These are phyloP conservation scores for Yarrowia sp. DNA, from an alignment of 805 yeast species.

Conservation along the genomic window DNA sequence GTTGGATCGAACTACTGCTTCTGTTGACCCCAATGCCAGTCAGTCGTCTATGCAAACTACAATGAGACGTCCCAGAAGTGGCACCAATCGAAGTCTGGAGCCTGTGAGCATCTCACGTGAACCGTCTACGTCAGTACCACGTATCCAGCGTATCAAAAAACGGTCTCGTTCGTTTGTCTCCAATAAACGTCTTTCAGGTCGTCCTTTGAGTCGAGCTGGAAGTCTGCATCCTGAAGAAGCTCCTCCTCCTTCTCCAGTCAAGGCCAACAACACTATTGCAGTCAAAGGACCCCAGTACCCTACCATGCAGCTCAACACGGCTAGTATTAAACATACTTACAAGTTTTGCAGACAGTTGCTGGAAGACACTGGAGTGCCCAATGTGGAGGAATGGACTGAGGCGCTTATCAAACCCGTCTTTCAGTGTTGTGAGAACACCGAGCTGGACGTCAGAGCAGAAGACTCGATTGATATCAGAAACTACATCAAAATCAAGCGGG, in stretches of 20 bases:
- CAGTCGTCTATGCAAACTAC: conserved; percentile 13
- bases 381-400: conserved; percentile 57
- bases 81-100: conserved; percentile 30
- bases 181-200: conserved; percentile 10
- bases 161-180: conserved; percentile 19
- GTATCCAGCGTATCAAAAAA: conserved; percentile 18
- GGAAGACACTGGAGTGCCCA: conserved; percentile 38
- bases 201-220: conserved; percentile 18
- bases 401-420: conserved; percentile 52
- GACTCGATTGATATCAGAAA: conserved; percentile 84
- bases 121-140: conserved; percentile 2
- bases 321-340: conserved; percentile 32
- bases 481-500: conserved; percentile 80
- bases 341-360: conserved; percentile 38
- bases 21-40: conserved; percentile 3
- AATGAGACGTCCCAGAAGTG: conserved; percentile 32
- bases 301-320: conserved; percentile 21
- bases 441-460: conserved; percentile 58
- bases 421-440: conserved; percentile 56
- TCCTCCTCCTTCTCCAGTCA: conserved; percentile 10
- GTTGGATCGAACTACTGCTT: conserved; percentile 3
- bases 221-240: conserved; percentile 4
- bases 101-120: conserved; percentile 12
- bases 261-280: not conserved
- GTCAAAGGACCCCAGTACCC: conserved; percentile 20